Percentiles rank a stretch among this genome's conserved stretches.
These are phyloP conservation scores for Cantharellus cinnabarinus DNA, from an alignment of 768 basidiomycete genomes.

Conservation along the genomic window DNA sequence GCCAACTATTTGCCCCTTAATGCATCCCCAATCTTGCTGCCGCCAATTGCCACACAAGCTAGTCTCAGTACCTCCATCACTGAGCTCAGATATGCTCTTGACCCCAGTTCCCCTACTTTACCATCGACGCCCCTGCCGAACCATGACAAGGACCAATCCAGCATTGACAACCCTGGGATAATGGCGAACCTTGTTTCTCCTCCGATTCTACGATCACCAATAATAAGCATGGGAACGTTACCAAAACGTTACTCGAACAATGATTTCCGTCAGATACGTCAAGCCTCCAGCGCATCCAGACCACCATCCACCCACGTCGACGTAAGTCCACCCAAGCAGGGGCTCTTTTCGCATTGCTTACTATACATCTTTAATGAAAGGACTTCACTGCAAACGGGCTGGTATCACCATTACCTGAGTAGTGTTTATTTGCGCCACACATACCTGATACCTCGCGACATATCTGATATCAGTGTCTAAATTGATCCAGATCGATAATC, in stretches of 20 bases:
- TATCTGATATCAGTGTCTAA: too few relatives aligned
- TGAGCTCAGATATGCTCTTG: neutral
- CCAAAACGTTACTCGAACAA: constrained; percentile 54
- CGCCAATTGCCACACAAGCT: too few relatives aligned
- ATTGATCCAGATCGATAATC: too few relatives aligned
- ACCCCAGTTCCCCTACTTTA: neutral
- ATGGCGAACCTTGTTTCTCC: constrained; percentile 13
- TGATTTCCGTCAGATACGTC: constrained; percentile 58
- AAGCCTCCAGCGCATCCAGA: constrained; percentile 64
- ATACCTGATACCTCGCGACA: too few relatives aligned
- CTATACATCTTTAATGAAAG: too few relatives aligned
- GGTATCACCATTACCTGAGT: too few relatives aligned
- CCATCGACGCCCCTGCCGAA: neutral
- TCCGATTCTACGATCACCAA: constrained; percentile 47
- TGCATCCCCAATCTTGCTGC: neutral
- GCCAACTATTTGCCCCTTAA: neutral
- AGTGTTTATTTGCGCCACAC: too few relatives aligned
- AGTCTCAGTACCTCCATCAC: neutral
- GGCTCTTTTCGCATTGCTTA: too few relatives aligned
- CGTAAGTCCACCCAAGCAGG: constrained; percentile 19
- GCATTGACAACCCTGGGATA: neutral
- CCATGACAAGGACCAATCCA: neutral
- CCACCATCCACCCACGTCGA: constrained; percentile 72
- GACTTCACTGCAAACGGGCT: too few relatives aligned
- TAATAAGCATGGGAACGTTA: neutral